Base-by-base conservation (phyloP, 1,284 basidiomycete genomes). In the Cutaneotrichosporon curvatum region DNA sequence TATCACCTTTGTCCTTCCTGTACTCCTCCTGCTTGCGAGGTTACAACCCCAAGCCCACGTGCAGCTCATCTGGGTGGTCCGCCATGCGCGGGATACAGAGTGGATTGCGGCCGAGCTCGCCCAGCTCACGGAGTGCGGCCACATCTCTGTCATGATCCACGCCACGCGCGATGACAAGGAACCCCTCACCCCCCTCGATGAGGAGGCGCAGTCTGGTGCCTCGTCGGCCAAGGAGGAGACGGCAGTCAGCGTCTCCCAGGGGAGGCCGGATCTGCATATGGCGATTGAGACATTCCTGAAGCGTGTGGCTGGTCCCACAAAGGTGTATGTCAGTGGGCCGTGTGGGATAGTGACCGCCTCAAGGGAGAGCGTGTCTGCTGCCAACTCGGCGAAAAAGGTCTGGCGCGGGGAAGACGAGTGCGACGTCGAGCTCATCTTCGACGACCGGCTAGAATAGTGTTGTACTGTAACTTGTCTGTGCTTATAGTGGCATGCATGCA, bases 1-100 rank as follows among this genome's bases (percentile, higher is more conserved):
- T 7, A 61, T 64, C 37, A 55, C 57, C 2, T 64, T 57, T 21
- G 62, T 62, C 30, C 47, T 64, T 19, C 60, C 62, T 9, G 55
- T 62, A 4, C 43, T 62, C 10, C 45, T 64, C 18, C 35, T 53
- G 16, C 45, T 61, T 2, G 47, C 55, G 7, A 40, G 45, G 39
- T 28, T 28, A 12, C 53, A 36, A 16, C 40, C 34, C 12, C 35
- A 23, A 43, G 49, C 33, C 4, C 33, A 50, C 20, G 41, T 60
- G 18, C 47, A 59, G 34, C 51, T 64, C 40, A 36, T 62, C 25
- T 61, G 62, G 60, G 53, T 52, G 1, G 43, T 64, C 18, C 50
- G 62, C 19, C 44, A 56, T 33, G 22, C 43, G 12, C 40, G 36
- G 10, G 56, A 62, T 43, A 46, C 43, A 20, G 51, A 55, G 37